Evolutionary conservation across 169 alveolate genomes (phyloP).

Genomic region (Eimeria sp.): DNA sequence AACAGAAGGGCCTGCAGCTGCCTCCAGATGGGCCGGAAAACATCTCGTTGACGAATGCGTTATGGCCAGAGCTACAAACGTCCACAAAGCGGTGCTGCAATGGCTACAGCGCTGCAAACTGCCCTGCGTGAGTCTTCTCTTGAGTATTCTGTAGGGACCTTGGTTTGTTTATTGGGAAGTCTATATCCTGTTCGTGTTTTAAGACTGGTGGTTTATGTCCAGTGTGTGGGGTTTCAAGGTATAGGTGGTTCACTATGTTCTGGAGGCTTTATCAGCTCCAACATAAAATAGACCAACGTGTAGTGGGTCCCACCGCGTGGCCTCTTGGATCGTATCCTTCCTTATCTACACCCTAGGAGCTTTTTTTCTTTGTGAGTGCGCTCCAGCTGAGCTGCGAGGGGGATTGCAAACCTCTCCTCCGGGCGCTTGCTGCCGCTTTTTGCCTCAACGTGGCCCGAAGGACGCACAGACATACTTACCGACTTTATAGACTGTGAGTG

Average conservation of each 20-base stretch:
- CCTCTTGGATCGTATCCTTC: too few relatives aligned
- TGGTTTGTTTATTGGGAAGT: not conserved
- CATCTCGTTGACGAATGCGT: constrained; percentile 39
- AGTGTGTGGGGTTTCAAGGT: not conserved
- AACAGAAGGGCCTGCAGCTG: constrained; percentile 39
- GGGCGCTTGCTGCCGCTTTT: constrained; percentile 69
- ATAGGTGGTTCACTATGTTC: not conserved
- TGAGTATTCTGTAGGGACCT: not conserved
- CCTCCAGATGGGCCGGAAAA: constrained; percentile 57
- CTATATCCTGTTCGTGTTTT: not conserved
- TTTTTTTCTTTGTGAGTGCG: not conserved
- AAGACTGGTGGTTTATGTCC: too few relatives aligned
- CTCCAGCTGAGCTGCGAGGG: constrained; percentile 59
- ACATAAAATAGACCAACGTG: not conserved
- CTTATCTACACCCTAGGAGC: not conserved
- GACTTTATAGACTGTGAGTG: constrained; percentile 43
- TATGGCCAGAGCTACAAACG: constrained; percentile 35
- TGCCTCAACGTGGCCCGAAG: constrained; percentile 61
- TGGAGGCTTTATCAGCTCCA: not conserved
- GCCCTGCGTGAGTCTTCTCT: constrained; percentile 27
- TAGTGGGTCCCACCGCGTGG: not conserved
- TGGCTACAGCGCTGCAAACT: constrained; percentile 24
- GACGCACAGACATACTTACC: constrained; percentile 18
- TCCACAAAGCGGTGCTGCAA: constrained; percentile 11
- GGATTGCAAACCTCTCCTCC: constrained; percentile 52